Evolutionary conservation across 2,329 filamentous ascomycete genomes (phyloP), one percentile per base, ranked within the genome.

Genomic region (Parasarocladium wereldwijsianum): DNA sequence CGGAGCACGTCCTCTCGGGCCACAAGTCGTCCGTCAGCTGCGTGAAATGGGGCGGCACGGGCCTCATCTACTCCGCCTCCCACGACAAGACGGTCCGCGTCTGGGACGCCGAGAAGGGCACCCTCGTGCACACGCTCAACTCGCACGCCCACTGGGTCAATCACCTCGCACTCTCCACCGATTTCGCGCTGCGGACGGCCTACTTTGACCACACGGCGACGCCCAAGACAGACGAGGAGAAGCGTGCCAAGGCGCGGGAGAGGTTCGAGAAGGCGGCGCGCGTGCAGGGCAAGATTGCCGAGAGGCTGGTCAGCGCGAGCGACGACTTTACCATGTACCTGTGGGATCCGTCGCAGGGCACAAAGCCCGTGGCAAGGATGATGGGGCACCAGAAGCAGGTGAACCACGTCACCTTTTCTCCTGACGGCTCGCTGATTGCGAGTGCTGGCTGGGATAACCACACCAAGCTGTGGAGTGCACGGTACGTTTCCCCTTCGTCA

Each of bases 301-400:
- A 98, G 58, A 71, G 82, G 17, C 58, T 96, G 4, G 81, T 93
- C 3, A 92, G 85, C 7, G 90, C 87, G 3, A 87, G 79, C 40
- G 90, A 96, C 47, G 90, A 98, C 52, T 93, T 86, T 51, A 93
- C 86, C 5, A 87, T 98, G 69, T 93, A 85, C 49, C 66, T 98
- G 6, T 98, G 87, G 87, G 82, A 92, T 36, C 86, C 86, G 0
- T 64, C 75, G 8, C 54, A 66, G 35, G 76, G 77, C 4, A 81
- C 65, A 6, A 94, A 96, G 51, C 86, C 87, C 1, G 62, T 96
- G 4, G 79, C 82, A n/a, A 67, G 85, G 19, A 69, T 96, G 56
- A 57, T 84, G n/a, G 90, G 90, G 3, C 90, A 98, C 46, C 84
- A 94, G 51, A 96, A 96, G 57, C 82, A 87, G 47, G 86, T 96